phyloP scores from a whole-genome alignment of 495 filamentous ascomycete genomes.

The Aspergillus funiculosus region DNA sequence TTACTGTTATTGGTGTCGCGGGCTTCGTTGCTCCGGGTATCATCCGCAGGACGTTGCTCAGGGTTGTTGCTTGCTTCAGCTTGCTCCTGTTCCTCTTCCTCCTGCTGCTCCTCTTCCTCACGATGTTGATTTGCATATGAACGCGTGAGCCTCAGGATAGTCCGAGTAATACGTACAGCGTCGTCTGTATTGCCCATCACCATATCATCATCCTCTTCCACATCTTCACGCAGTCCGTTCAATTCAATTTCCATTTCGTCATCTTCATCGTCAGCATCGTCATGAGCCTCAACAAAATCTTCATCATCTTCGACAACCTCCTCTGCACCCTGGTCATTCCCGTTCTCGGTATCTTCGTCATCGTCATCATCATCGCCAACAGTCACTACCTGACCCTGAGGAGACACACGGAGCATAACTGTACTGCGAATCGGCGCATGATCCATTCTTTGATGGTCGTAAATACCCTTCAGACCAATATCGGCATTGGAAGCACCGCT shows the following conservation, averaged over 20 bases:
- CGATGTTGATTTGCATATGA: constrained; percentile 4
- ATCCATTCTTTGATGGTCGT: constrained; percentile 69
- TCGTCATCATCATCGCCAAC: constrained; percentile 44
- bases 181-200: constrained; percentile 49
- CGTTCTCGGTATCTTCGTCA: constrained; percentile 44
- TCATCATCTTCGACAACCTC: constrained; percentile 34
- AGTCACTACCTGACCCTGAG: constrained; percentile 35
- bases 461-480: constrained; percentile 79
- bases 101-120: constrained; percentile 1
- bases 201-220: constrained; percentile 44
- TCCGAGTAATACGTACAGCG: constrained; percentile 63
- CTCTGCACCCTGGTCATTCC: constrained; percentile 38
- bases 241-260: constrained; percentile 24
- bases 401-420: constrained; percentile 35
- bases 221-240: constrained; percentile 29
- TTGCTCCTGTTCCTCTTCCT: constrained; percentile 40
- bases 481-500: constrained; percentile 78
- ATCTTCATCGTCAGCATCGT: constrained; percentile 30
- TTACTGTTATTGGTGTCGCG: constrained; percentile 1
- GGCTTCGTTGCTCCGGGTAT: constrained; percentile 51
- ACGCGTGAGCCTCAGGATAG: constrained; percentile 48
- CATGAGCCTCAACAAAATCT: constrained; percentile 45
- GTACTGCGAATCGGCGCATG: constrained; percentile 29
- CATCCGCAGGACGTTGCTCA: constrained; percentile 52
- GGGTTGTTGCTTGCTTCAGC: constrained; percentile 52